These are phyloP conservation scores for Petunia axillaris DNA, from an alignment of 257 asterid genomes.

Conservation along the genomic window DNA sequence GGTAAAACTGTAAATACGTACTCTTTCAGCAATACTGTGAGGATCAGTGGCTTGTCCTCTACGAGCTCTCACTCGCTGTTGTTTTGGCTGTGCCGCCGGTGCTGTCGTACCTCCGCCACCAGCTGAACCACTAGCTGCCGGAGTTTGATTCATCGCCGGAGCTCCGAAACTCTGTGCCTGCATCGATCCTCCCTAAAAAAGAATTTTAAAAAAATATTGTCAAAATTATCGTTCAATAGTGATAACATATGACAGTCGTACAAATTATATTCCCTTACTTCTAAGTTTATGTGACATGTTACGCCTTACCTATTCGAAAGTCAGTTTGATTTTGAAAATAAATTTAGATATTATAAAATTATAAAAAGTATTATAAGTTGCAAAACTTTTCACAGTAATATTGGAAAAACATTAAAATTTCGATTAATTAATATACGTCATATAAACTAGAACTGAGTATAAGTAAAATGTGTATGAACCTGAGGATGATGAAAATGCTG, in stretches of 20 bases:
- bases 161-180: conserved; percentile 54
- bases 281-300: no score
- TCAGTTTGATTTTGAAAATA: no score
- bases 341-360: no score
- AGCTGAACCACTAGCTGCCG: conserved; percentile 63
- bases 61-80: conserved; percentile 91
- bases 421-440: no score
- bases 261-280: no score
- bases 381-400: no score
- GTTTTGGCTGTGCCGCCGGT: conserved; percentile 77
- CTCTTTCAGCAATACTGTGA: conserved; percentile 97
- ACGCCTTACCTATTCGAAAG: no score
- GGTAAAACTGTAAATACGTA: conserved; percentile 44
- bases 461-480: conserved; percentile 36
- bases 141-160: conserved; percentile 45
- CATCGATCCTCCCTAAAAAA: conserved; percentile 29
- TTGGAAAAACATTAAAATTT: no score
- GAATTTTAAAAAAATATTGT: neutral
- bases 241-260: neutral
- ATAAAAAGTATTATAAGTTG: no score
- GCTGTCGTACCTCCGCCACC: conserved; percentile 40
- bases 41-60: conserved; percentile 99
- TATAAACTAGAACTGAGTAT: neutral
- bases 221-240: neutral
- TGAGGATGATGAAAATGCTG: conserved; percentile 66